Percentiles rank a stretch among this genome's conserved stretches.
Conservation (phyloP, 2,329 filamentous ascomycete genomes). For the Monilinia aucupariae region DNA sequence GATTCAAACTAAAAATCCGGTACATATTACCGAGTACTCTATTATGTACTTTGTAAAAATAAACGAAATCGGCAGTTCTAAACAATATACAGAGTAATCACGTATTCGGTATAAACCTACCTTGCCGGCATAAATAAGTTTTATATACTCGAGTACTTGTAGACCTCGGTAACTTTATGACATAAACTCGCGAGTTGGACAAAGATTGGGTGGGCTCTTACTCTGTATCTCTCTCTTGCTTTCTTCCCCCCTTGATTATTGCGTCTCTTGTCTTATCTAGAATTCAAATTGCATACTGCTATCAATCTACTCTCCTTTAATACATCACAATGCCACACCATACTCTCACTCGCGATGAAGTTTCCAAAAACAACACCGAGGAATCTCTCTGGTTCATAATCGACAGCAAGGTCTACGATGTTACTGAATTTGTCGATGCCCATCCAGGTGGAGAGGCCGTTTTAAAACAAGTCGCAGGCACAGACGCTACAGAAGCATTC, state of each 20-base stretch:
- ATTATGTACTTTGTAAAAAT: no score
- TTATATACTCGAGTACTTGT: no score
- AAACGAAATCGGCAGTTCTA: no score
- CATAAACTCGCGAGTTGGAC: no score
- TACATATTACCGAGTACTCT: no score
- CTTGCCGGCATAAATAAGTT: no score
- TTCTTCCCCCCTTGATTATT: neutral
- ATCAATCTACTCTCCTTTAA: neutral
- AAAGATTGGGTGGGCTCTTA: no score
- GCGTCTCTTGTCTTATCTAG: neutral
- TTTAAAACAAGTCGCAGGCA: constrained; percentile 72
- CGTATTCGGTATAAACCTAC: no score
- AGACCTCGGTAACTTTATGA: no score
- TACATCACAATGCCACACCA: constrained; percentile 30
- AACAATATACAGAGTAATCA: no score
- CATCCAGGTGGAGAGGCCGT: constrained; percentile 77
- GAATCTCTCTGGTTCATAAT: constrained; percentile 72
- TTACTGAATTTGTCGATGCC: constrained; percentile 77
- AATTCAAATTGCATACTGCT: neutral
- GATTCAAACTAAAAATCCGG: no score
- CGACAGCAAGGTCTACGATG: constrained; percentile 82
- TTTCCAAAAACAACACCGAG: constrained; percentile 69
- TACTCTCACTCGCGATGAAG: constrained; percentile 51
- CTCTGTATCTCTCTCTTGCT: no score
- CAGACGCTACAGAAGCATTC: constrained; percentile 76